Base-by-base conservation (phyloP, 2,329 filamentous ascomycete genomes). In the Nemania serpens region DNA sequence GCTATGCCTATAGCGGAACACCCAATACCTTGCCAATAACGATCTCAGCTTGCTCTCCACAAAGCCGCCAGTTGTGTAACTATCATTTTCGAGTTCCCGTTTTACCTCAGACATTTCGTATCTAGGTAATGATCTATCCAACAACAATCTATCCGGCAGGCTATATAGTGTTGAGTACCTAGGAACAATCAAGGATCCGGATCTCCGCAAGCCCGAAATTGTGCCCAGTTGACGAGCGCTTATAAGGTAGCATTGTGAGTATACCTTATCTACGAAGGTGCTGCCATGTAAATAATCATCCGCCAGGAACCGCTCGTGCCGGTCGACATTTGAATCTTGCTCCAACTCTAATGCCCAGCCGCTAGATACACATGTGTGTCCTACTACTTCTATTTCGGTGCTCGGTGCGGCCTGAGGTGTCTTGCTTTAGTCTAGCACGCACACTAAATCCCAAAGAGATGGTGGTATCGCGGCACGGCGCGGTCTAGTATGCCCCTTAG, bases 121-220 rank as follows among this genome's bases (percentile, higher is more conserved):
- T 7, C n/a, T n/a, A n/a, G n/a, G n/a, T n/a, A n/a, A n/a, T n/a
- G n/a, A n/a, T n/a, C 7, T 7, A 7, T 29, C 25, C 7, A 29
- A 7, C 5, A 42, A 13, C 34, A 11, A 15, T 18, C 48, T 15
- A 25, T 42, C 41, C 34, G 43, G 45, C 39, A 55, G 50, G 34
- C 37, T 58, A 36, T 43, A 34, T 7, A 34, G 9, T 7, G 7
- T 29, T 3, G 25, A 29, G 25, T 4, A 7, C 25, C 7, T n/a
- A n/a, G 25, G 25, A 41, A n/a, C 29, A 10, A 15, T 11, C 25
- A 39, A 52, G 47, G 42, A 48, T 22, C 58, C 42, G 42, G 59
- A 39, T 46, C 51, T 55, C 61, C 57, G 43, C 57, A 36, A 9
- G 57, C 18, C 53, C 60, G 52, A 60, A 48, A 60, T 53, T 57